Evolutionary conservation across 345 rosid genomes (phyloP).

Genomic region (Dipteronia sinensis): DNA sequence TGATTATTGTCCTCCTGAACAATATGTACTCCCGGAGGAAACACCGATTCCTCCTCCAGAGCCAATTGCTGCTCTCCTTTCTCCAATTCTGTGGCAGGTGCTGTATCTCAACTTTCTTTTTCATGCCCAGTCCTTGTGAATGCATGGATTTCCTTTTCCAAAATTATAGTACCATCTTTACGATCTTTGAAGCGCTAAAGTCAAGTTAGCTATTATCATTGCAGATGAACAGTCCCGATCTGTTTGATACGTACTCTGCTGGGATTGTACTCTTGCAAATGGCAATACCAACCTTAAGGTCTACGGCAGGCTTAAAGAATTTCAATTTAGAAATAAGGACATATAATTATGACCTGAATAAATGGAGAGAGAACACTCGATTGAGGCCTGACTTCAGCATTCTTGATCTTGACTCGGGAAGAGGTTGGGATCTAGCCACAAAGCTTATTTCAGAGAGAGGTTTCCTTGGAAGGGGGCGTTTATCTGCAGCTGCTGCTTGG

Average conservation of each 20-base stretch:
- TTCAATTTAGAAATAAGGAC: constrained; percentile 72
- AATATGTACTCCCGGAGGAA: constrained; percentile 90
- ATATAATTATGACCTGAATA: constrained; percentile 61
- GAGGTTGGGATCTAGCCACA: constrained; percentile 97
- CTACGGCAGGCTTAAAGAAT: constrained; percentile 71
- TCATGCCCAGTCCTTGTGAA: background rate
- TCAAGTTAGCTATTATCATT: constrained; percentile 22
- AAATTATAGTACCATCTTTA: background rate
- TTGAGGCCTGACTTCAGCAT: constrained; percentile 73
- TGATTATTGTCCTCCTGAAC: constrained; percentile 91
- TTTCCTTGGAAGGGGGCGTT: constrained; percentile 73
- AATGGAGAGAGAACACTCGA: constrained; percentile 72
- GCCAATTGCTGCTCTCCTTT: constrained; percentile 88
- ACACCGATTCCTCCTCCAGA: constrained; percentile 94
- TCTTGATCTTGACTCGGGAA: constrained; percentile 87
- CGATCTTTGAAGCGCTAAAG: constrained; percentile 19
- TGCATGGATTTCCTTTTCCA: background rate
- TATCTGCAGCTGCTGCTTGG: constrained; percentile 88
- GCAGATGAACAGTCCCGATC: constrained; percentile 95
- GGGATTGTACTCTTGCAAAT: constrained; percentile 93
- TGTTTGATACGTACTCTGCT: constrained; percentile 87
- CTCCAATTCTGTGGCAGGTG: constrained; percentile 95
- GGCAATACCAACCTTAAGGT: constrained; percentile 81
- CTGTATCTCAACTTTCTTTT: background rate
- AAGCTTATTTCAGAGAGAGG: constrained; percentile 86